A percentile compares a stretch with the other conserved stretches of the same genome.
Conservation (phyloP, 2,329 filamentous ascomycete genomes). For the Nemania bipapillata region DNA sequence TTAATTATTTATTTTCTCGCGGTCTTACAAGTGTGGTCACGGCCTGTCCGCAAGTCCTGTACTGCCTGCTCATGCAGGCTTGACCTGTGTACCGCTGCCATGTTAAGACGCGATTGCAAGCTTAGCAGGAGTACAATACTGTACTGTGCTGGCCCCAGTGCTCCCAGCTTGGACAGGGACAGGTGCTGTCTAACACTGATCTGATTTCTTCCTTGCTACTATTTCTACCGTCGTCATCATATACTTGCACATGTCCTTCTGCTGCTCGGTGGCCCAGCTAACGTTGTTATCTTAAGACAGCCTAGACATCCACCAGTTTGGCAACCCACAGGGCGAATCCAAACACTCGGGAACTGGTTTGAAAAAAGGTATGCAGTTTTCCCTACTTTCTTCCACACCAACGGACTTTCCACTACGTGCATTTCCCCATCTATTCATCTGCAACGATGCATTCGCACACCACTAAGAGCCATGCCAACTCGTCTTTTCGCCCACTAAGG, state of each 20-base stretch:
- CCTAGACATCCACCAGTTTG: slow-evolving; percentile 47
- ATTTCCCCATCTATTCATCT: slow-evolving; percentile 49
- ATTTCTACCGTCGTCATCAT: slow-evolving; percentile 26
- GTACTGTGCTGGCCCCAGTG: background rate
- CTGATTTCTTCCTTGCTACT: slow-evolving; percentile 30
- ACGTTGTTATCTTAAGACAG: slow-evolving; percentile 38
- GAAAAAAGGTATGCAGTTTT: slow-evolving; percentile 49
- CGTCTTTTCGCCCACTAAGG: slow-evolving; percentile 45
- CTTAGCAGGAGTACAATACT: background rate
- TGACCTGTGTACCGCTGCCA: slow-evolving; percentile 11
- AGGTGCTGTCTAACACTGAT: slow-evolving; percentile 25
- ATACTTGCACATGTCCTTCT: slow-evolving; percentile 21
- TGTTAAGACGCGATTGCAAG: slow-evolving; percentile 17
- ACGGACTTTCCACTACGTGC: slow-evolving; percentile 39
- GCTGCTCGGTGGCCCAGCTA: slow-evolving; percentile 31
- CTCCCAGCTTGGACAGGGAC: slow-evolving; percentile 11
- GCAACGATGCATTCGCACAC: slow-evolving; percentile 53
- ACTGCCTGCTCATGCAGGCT: slow-evolving; percentile 23
- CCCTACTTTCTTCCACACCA: slow-evolving; percentile 39
- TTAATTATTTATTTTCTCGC: slow-evolving; percentile 36
- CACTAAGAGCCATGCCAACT: slow-evolving; percentile 45
- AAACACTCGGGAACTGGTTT: slow-evolving; percentile 50
- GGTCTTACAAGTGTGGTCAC: slow-evolving; percentile 38
- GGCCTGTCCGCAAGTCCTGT: slow-evolving; percentile 33
- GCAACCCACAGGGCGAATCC: slow-evolving; percentile 49